Evolutionary conservation across 345 rosid species (phyloP).

Genomic region (Citrus unshiu): DNA sequence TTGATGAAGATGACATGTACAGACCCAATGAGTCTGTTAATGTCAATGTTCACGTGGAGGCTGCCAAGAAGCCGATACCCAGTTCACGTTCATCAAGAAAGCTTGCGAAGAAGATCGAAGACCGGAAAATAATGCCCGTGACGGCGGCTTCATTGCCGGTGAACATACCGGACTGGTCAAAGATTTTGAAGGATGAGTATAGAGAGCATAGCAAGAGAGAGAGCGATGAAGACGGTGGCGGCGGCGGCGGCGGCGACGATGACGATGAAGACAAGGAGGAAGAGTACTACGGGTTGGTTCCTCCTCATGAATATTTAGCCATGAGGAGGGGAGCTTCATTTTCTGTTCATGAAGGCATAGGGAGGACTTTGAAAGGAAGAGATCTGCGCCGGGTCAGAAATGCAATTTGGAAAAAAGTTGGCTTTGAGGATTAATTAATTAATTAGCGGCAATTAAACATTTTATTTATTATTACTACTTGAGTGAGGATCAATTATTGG

Average conservation of each 20-base stretch:
- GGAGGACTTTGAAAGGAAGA: slow-evolving; percentile 62
- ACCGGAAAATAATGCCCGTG: background rate
- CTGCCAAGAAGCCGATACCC: slow-evolving; percentile 32
- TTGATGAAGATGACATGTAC: slow-evolving; percentile 61
- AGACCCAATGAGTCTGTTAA: slow-evolving; percentile 11
- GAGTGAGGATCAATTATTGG: background rate
- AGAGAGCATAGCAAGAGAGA: slow-evolving; percentile 26
- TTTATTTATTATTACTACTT: background rate
- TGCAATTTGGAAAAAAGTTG: slow-evolving; percentile 62
- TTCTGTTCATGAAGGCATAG: slow-evolving; percentile 49
- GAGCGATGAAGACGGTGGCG: slow-evolving; percentile 18
- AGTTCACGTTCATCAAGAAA: slow-evolving; percentile 36
- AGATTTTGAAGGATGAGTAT: slow-evolving; percentile 52
- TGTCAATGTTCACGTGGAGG: slow-evolving; percentile 11
- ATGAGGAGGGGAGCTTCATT: slow-evolving; percentile 54
- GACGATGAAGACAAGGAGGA: background rate
- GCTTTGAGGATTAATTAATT: slow-evolving; percentile 46
- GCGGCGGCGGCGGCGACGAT: slow-evolving; percentile 18
- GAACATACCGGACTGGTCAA: slow-evolving; percentile 80
- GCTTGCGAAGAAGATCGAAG: slow-evolving; percentile 25
- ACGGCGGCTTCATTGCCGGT: slow-evolving; percentile 59
- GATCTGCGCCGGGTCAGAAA: slow-evolving; percentile 54
- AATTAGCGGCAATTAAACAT: background rate
- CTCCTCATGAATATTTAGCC: slow-evolving; percentile 62
- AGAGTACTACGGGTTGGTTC: slow-evolving; percentile 24